Evolutionary conservation across 2,329 filamentous ascomycete genomes (phyloP), one percentile per base, ranked within the genome.

Genomic region (Curvularia hawaiiensis): DNA sequence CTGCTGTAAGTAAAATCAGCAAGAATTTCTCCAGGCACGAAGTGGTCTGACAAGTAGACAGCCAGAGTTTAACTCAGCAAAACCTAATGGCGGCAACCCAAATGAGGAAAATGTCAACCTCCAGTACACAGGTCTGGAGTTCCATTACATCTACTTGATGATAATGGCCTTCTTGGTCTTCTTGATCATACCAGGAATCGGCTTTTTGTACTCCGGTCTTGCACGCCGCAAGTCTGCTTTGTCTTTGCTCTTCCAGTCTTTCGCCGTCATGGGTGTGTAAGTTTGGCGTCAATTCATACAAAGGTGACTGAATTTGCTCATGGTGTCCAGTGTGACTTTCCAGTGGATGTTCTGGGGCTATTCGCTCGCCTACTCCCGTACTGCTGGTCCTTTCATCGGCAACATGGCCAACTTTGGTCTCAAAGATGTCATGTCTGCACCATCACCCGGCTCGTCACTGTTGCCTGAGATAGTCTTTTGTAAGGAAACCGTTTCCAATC

Each of bases 321-420:
- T 18, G 16, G 31, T 16, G 10, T 31, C 4, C 52, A 78, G 73
- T 12, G 76, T 79, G 2, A 84, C 81, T n/a, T 82, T 85, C 66
- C 83, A 85, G 73, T 86, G 83, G 82, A 84, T 88, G 74, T 88
- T 88, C 71, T 88, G 78, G 84, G 87, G 87, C 2, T 89, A 88
- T 74, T 84, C 82, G 0, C 76, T 89, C 8, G 82, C 86, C 24
- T 89, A 88, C 71, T 85, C 84, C 2, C 79, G 84, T 51, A 83
- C 83, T 22, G 86, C 83, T 1, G 82, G 82, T 9, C 79, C 84
- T 1, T 89, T 88, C 73, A 88, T 89, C 62, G 86, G 87, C 18
- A 81, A 86, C 64, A 69, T 89, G 51, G 79, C 79, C 50, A 85
- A 87, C 66, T 88, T 88, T 52, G 86, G 85, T 7, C 68, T 89